Percentiles rank a stretch among this genome's conserved stretches.
phyloP scores from a whole-genome alignment of 1,284 basidiomycete genomes.

The Cryptococcus amylolentus region DNA sequence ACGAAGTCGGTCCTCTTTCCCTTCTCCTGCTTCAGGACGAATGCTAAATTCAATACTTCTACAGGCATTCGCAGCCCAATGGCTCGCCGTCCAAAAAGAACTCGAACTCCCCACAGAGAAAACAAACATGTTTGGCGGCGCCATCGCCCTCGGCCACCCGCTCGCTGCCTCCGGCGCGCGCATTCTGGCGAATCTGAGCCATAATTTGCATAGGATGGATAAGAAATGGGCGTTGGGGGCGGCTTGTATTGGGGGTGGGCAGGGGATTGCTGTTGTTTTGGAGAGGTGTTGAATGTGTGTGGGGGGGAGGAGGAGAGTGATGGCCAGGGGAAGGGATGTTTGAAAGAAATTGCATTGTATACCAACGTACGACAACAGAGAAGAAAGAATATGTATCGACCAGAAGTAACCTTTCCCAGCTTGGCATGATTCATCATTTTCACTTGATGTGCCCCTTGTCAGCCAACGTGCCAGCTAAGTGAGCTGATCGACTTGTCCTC shows the following conservation, averaged over 20 bases:
- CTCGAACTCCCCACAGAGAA: constrained; percentile 55
- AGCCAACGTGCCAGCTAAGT: no score
- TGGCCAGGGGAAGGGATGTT: background rate
- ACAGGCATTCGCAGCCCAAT: constrained; percentile 57
- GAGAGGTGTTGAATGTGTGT: constrained; percentile 24
- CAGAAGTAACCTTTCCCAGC: no score
- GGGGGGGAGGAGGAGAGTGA: background rate
- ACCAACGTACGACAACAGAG: no score
- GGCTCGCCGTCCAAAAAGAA: constrained; percentile 56
- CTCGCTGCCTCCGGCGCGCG: constrained; percentile 55
- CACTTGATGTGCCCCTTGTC: no score
- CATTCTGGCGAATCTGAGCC: constrained; percentile 55
- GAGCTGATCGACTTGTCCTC: no score
- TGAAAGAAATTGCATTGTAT: no score
- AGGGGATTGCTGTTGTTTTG: constrained; percentile 46
- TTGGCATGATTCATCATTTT: no score
- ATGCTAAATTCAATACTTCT: background rate
- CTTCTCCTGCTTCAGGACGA: no score
- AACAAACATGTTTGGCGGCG: constrained; percentile 55
- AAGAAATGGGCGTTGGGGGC: constrained; percentile 57
- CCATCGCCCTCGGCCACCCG: constrained; percentile 56
- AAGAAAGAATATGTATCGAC: no score
- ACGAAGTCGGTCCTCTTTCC: constrained; percentile 41
- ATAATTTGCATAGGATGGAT: constrained; percentile 55
- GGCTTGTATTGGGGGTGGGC: constrained; percentile 56